Evolutionary conservation across 2,329 filamentous ascomycete species (phyloP), one percentile per base, ranked within the genome.

Genomic region (Nemania sp.): DNA sequence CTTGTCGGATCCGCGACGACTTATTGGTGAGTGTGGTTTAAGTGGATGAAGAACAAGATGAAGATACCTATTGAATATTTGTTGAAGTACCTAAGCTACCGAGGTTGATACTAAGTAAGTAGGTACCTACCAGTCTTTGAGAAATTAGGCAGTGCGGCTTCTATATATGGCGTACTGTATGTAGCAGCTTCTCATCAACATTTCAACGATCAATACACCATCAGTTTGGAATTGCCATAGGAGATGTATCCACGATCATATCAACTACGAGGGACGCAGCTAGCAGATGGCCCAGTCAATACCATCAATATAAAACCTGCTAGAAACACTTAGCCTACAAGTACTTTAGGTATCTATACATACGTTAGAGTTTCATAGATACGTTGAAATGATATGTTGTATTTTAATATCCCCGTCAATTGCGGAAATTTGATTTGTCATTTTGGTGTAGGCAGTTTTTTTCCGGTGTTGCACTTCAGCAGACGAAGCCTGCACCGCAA

Each of bases 101-200:
- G n/a, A n/a, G n/a, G 21, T 29, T 9, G 18, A 52, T 29, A 29
- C 4, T 29, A 29, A 7, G 25, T n/a, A 29, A 29, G 25, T 29
- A 29, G 25, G 25, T 29, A 29, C n/a, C n/a, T n/a, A n/a, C n/a
- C n/a, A 29, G 25, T 29, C 7, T 29, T 29, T 29, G 7, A 29
- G 7, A 29, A 7, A 29, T 17, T 21, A 15, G 54, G 37, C 40
- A 60, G 60, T 51, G 54, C 50, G 49, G 15, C 37, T 37, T 51
- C 37, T 13, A 11, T 12, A 37, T 25, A 29, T 46, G n/a, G 2
- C 17, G 17, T 62, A 59, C 56, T 59, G 46, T 57, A 57, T 47
- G n/a, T 13, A 54, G n/a, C 45, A 43, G 48, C 46, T 25, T 46
- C 17, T 40, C 49, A 39, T 40, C 49, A 39, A 20, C 17, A 47